Percentiles rank a stretch among this genome's conserved stretches.
These are phyloP conservation scores for Candida bentonensis DNA, from an alignment of 805 yeast genomes.

Conservation along the genomic window DNA sequence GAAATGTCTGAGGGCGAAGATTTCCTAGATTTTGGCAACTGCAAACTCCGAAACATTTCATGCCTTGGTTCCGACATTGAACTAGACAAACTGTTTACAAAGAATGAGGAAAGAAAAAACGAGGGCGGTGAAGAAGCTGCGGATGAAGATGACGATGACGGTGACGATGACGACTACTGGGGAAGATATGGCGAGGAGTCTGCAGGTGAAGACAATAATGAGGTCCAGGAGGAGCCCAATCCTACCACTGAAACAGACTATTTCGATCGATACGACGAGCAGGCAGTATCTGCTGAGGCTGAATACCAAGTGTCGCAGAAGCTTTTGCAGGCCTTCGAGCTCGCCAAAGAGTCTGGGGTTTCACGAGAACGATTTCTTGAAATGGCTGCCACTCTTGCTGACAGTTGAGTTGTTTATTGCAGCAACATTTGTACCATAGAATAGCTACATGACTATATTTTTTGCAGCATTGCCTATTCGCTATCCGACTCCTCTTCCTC, in stretches of 20 bases:
- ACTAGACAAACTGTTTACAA: conserved; percentile 1
- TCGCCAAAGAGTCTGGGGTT: conserved; percentile 2
- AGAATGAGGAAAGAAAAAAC: conserved; percentile 3
- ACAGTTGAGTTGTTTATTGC: neutral
- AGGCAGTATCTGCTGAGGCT: conserved; percentile 8
- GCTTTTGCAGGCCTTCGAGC: conserved; percentile 7
- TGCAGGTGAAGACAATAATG: neutral
- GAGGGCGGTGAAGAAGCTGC: conserved; percentile 1
- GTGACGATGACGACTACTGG: conserved; percentile 10
- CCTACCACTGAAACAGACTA: conserved; percentile 5
- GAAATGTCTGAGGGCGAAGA: too few species aligned
- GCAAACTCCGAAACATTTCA: neutral
- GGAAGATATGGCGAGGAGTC: conserved; percentile 4
- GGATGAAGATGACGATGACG: conserved; percentile 4
- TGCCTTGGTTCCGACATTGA: neutral
- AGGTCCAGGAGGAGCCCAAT: neutral
- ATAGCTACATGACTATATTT: conserved; percentile 8
- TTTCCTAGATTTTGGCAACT: too few species aligned
- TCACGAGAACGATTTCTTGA: conserved; percentile 1
- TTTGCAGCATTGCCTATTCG: conserved; percentile 21
- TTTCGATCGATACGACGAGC: conserved; percentile 8
- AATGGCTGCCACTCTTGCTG: neutral
- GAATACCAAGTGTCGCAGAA: conserved; percentile 10
- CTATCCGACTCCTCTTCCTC: conserved; percentile 60
- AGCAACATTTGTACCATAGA: neutral